Evolutionary conservation across 1,284 basidiomycete genomes (phyloP).

Genomic region (Veloboletus limbatus): DNA sequence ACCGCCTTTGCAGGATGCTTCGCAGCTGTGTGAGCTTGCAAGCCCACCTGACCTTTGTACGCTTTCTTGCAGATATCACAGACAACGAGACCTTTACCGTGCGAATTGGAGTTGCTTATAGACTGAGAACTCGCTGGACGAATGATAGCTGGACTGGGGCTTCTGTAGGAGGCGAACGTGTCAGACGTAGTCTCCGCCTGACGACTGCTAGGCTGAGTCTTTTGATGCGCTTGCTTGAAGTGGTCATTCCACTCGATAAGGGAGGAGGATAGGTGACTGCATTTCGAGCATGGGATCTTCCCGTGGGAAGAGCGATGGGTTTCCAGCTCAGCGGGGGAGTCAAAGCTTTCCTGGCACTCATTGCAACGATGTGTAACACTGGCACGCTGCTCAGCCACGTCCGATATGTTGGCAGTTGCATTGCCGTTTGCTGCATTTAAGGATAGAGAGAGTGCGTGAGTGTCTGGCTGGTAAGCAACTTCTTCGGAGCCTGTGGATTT

Average conservation of each 20-base stretch:
- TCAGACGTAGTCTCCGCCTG: conserved; percentile 8
- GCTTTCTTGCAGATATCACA: conserved; percentile 32
- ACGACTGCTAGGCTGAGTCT: conserved; percentile 1
- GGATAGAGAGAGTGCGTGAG: conserved; percentile 4
- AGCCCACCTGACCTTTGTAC: conserved; percentile 20
- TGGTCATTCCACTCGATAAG: conserved; percentile 31
- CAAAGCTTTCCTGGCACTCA: conserved; percentile 22
- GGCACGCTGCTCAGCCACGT: conserved; percentile 1
- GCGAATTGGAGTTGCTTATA: conserved; percentile 3
- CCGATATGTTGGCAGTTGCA: conserved; percentile 1
- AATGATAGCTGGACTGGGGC: conserved; percentile 17
- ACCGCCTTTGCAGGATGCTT: conserved; percentile 25
- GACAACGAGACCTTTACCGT: conserved; percentile 8
- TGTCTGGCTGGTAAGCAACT: conserved; percentile 1
- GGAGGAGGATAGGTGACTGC: conserved; percentile 19
- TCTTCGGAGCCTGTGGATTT: conserved; percentile 5
- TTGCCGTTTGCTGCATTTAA: background rate
- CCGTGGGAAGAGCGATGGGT: conserved; percentile 22
- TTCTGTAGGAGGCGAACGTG: conserved; percentile 7
- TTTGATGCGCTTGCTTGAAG: conserved; percentile 21
- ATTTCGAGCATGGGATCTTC: conserved; percentile 30
- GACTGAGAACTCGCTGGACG: conserved; percentile 20
- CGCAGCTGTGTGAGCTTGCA: conserved; percentile 26
- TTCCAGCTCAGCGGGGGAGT: conserved; percentile 21
- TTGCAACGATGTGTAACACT: conserved; percentile 16